Conservation (phyloP, 805 yeast species). For the Wickerhamiella spandovensis region DNA sequence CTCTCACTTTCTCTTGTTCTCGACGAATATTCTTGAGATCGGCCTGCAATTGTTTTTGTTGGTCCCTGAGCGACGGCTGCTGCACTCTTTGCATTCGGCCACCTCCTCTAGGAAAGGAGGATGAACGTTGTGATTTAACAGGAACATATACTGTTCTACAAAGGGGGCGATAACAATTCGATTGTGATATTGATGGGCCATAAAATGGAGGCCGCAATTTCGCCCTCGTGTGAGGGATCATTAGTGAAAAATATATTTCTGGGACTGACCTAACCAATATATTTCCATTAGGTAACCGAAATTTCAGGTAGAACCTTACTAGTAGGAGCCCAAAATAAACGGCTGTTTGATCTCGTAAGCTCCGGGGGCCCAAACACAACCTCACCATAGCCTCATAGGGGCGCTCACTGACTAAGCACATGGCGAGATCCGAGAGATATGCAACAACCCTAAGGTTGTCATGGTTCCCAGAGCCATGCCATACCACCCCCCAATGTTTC, state of each 20-base stretch:
- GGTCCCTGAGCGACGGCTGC: background rate
- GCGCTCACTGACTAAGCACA: background rate
- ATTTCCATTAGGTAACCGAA: background rate
- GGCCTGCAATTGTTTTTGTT: background rate
- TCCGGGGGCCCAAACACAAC: too few relatives aligned
- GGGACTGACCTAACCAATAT: background rate
- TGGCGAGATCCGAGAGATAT: background rate
- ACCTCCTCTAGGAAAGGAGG: background rate
- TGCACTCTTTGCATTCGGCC: background rate
- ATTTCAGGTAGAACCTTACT: too few relatives aligned
- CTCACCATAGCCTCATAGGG: background rate
- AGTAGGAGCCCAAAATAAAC: too few relatives aligned
- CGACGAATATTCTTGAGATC: slow-evolving; percentile 10
- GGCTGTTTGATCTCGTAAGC: too few relatives aligned
- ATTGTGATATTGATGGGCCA: background rate
- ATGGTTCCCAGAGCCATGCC: background rate
- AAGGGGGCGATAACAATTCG: background rate
- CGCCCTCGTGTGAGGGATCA: slow-evolving; percentile 1
- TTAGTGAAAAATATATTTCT: background rate
- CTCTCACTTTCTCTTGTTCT: slow-evolving; percentile 9
- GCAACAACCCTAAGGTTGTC: background rate
- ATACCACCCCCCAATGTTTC: background rate
- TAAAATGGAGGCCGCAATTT: background rate
- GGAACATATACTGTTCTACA: background rate
- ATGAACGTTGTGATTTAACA: background rate